phyloP scores from a whole-genome alignment of 441 rosid species.

The Capsella rubella region DNA sequence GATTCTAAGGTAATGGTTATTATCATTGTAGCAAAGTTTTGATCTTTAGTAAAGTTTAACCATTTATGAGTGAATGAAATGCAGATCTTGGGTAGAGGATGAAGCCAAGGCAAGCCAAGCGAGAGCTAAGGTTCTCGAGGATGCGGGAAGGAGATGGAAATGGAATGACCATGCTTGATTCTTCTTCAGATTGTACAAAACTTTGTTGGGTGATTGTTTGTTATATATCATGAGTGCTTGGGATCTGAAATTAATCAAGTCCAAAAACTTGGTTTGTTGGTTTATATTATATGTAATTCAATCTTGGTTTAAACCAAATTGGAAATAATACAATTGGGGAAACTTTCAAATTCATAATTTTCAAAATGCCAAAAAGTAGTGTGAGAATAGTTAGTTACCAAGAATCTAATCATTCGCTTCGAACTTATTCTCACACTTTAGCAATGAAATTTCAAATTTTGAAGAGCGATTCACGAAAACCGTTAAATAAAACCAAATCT shows the following conservation, averaged over 20 bases:
- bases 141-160: constrained; percentile 87
- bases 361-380: constrained; percentile 10
- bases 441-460: constrained; percentile 35
- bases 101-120: constrained; percentile 93
- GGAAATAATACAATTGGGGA: neutral
- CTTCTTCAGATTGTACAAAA: constrained; percentile 37
- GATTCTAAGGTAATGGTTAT: constrained; percentile 69
- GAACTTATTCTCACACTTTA: constrained; percentile 40
- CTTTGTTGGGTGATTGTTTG: constrained; percentile 18
- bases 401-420: constrained; percentile 39
- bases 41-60: neutral
- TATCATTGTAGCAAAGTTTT: constrained; percentile 3
- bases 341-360: constrained; percentile 3
- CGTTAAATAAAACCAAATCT: constrained; percentile 32
- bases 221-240: constrained; percentile 1
- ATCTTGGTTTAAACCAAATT: constrained; percentile 6
- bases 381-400: constrained; percentile 11
- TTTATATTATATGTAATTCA: constrained; percentile 24
- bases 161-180: constrained; percentile 62
- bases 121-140: constrained; percentile 86
- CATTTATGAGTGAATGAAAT: constrained; percentile 27
- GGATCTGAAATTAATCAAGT: constrained; percentile 14
- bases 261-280: constrained; percentile 24
- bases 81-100: constrained; percentile 96
- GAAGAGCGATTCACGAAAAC: constrained; percentile 21